phyloP scores from a whole-genome alignment of 2,329 filamentous ascomycete species.

The Ustulina deusta region DNA sequence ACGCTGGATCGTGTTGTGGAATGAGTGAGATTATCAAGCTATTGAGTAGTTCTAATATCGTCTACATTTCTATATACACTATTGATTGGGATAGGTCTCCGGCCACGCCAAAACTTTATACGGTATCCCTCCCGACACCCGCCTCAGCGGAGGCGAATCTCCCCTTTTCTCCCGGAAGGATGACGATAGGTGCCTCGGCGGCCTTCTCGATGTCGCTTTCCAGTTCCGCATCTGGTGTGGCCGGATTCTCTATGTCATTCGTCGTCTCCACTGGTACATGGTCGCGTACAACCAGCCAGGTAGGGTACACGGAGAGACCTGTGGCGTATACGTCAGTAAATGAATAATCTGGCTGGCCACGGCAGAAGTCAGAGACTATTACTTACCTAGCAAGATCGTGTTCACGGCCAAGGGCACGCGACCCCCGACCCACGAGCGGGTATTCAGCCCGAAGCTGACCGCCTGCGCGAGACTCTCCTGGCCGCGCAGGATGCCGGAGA shows the following conservation, averaged over 20 bases:
- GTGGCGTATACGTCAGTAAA: neutral
- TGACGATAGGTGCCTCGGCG: constrained; percentile 20
- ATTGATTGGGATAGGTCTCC: neutral
- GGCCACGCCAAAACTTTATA: constrained; percentile 9
- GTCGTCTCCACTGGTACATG: constrained; percentile 46
- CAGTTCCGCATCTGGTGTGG: constrained; percentile 3
- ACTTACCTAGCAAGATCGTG: constrained; percentile 55
- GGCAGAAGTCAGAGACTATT: neutral
- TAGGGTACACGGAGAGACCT: constrained; percentile 49
- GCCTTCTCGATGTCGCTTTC: constrained; percentile 43
- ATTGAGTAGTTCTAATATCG: neutral
- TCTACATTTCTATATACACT: neutral
- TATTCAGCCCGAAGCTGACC: constrained; percentile 56
- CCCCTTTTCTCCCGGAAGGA: constrained; percentile 37
- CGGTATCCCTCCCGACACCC: constrained; percentile 16
- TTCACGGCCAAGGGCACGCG: constrained; percentile 56
- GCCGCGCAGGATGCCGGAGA: constrained; percentile 56
- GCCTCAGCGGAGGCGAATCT: constrained; percentile 39
- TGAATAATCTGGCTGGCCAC: neutral
- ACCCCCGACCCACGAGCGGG: constrained; percentile 54
- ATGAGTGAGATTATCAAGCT: neutral
- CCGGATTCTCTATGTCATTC: constrained; percentile 1
- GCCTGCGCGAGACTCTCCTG: constrained; percentile 58
- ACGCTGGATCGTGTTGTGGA: too few relatives aligned
- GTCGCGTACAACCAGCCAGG: constrained; percentile 51